Percentiles rank a stretch among this genome's conserved stretches.
These are phyloP conservation scores for Taxawa tesnikishii DNA, from an alignment of 2,329 filamentous ascomycete genomes.

Conservation along the genomic window DNA sequence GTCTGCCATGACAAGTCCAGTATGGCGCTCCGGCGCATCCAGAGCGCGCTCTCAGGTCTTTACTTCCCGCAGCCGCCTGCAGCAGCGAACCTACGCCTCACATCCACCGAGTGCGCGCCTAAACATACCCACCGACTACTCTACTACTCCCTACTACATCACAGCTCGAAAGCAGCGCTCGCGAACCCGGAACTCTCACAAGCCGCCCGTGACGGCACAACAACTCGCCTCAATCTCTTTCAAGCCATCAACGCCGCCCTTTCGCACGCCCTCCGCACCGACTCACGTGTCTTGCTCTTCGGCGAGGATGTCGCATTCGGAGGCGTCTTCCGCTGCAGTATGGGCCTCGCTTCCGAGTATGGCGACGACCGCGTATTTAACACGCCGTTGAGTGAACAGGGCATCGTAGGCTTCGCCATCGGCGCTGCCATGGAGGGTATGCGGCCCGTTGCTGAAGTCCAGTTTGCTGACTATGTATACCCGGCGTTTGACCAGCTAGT, in stretches of 20 bases:
- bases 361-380: conserved; percentile 89
- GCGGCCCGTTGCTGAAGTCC: conserved; percentile 86
- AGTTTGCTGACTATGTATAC: conserved; percentile 91
- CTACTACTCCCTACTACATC: conserved; percentile 70
- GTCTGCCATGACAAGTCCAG: too few relatives aligned
- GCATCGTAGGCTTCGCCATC: conserved; percentile 86
- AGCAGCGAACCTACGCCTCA: conserved; percentile 38
- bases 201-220: conserved; percentile 32
- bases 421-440: conserved; percentile 83
- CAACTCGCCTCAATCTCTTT: conserved; percentile 85
- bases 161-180: conserved; percentile 62
- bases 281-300: conserved; percentile 81
- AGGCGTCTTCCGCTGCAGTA: conserved; percentile 88
- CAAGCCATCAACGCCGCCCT: conserved; percentile 88
- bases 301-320: conserved; percentile 97
- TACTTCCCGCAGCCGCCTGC: too few relatives aligned
- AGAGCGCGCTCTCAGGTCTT: too few relatives aligned
- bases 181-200: conserved; percentile 56
- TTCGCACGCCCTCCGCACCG: conserved; percentile 65
- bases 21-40: too few relatives aligned
- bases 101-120: conserved; percentile 45
- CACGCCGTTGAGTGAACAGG: conserved; percentile 86
- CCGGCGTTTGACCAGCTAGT: conserved; percentile 90
- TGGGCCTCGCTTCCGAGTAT: conserved; percentile 79
- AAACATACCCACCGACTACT: conserved; percentile 81